Conservation (phyloP, 2,329 filamentous ascomycete species). For the Lecanicillium sp. region DNA sequence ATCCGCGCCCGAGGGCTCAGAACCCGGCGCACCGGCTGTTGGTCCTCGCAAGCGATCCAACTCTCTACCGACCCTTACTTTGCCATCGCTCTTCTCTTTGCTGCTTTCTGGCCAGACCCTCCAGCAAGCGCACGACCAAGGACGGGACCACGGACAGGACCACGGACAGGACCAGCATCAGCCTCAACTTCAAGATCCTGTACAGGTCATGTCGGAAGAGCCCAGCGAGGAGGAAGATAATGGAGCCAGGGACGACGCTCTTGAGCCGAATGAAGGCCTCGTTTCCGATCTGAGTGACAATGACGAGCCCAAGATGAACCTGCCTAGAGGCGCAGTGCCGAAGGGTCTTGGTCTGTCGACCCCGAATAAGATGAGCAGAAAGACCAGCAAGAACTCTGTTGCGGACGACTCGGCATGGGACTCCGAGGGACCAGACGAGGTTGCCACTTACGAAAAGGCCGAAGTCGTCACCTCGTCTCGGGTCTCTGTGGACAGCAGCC, state of each 20-base stretch:
- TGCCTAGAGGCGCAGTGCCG: neutral
- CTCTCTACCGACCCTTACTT: conserved; percentile 40
- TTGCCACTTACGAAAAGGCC: conserved; percentile 46
- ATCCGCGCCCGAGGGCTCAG: conserved; percentile 26
- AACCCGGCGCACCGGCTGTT: conserved; percentile 31
- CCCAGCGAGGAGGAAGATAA: neutral
- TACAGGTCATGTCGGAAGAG: too few relatives aligned
- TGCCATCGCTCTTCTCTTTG: conserved; percentile 13
- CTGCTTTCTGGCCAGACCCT: neutral
- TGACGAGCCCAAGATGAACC: neutral
- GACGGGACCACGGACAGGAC: too few relatives aligned
- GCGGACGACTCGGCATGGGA: conserved; percentile 9
- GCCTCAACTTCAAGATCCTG: too few relatives aligned
- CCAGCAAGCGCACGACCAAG: neutral
- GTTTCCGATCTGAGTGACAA: conserved; percentile 5
- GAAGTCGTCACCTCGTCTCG: conserved; percentile 52
- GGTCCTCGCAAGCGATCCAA: conserved; percentile 38
- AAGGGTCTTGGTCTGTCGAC: conserved; percentile 9
- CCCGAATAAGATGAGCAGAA: neutral
- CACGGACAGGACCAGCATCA: too few relatives aligned
- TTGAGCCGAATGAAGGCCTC: neutral
- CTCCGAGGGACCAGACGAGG: conserved; percentile 38
- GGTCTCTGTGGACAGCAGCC: conserved; percentile 48
- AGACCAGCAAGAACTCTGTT: neutral
- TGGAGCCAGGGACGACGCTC: neutral